Conservation (phyloP, 345 rosid species). For the Lenwebbia sp. region DNA sequence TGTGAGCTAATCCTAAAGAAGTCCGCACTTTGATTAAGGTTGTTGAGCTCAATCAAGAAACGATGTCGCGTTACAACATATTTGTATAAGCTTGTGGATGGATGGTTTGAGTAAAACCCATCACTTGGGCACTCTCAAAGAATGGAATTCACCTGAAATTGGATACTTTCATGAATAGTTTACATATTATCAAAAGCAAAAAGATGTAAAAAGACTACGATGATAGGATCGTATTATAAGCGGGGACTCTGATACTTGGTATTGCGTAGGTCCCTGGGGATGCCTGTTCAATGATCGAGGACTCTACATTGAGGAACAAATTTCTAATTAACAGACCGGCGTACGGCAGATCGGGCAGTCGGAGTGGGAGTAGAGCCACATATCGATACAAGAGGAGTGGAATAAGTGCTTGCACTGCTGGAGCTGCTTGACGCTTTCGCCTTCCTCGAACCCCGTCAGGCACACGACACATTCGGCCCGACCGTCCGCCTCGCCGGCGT, state of each 20-base stretch:
- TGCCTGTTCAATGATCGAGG: background rate
- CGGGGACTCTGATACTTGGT: background rate
- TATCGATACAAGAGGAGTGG: background rate
- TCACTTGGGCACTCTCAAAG: background rate
- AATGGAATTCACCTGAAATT: background rate
- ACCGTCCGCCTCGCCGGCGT: background rate
- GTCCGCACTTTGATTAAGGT: too few relatives aligned
- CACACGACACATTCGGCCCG: background rate
- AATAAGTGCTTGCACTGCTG: background rate
- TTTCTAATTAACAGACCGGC: background rate
- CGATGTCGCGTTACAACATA: too few relatives aligned
- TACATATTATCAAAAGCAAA: background rate
- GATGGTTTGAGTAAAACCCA: background rate
- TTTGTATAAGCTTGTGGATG: background rate
- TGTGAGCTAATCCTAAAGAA: background rate
- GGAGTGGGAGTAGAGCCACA: background rate
- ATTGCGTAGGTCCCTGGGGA: background rate
- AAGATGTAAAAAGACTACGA: background rate
- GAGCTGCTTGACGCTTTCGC: background rate
- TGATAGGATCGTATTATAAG: background rate
- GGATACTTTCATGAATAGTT: background rate
- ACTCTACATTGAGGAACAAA: background rate
- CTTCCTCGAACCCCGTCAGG: background rate
- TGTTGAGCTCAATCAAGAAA: too few relatives aligned
- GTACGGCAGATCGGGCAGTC: rapidly evolving